Base-by-base conservation (phyloP, 106 monocot genomes). In the Dendrobium huoshanense region DNA sequence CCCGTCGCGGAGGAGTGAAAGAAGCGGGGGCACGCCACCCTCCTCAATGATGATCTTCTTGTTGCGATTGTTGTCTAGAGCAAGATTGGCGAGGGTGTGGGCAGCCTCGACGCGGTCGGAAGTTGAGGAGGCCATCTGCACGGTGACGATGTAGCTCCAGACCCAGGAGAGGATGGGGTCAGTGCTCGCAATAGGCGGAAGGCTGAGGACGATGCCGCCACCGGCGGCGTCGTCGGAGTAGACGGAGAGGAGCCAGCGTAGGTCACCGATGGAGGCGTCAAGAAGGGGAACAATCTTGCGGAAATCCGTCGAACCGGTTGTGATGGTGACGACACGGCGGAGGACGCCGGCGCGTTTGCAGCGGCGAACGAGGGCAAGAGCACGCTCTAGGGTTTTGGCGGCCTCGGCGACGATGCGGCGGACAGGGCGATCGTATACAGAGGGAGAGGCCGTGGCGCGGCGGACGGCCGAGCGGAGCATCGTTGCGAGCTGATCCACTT, bases 151-250 rank as follows among this genome's bases (percentile, higher is more conserved):
- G 81, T 92, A 92, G 41, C 92, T 92, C 98, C 98, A 95, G 74
- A 95, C 92, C n/a, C 94, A 84, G 75, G 85, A 88, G n/a, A 99
- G 87, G 55, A 99, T 99, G 54, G 98, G 98, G 72, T 99, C 98
- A 84, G 94, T 99, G 79, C 90, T 88, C 20, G 98, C 98, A 83
- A 99, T 99, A 9, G 98, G 98, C 19, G 95, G 95, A 19, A 99
- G 84, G 19, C 98, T 94, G 67, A 95, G 88, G 73, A 90, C 88
- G 61, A 77, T 85, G 79, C 90, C 87, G 33, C 31, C 68, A 11
- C 31, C 68, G 77, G 77, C 83, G 41, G 77, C 87, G 72, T 75
- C 79, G 78, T 77, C 79, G 49, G 90, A 81, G 80, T 92, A 95
- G 81, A 96, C 93, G 44, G 92, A 87, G 72, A 96, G 88, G 42